These are phyloP conservation scores for Globisporangium carolinianum DNA, from an alignment of 352 stramenopile species.

Conservation along the genomic window DNA sequence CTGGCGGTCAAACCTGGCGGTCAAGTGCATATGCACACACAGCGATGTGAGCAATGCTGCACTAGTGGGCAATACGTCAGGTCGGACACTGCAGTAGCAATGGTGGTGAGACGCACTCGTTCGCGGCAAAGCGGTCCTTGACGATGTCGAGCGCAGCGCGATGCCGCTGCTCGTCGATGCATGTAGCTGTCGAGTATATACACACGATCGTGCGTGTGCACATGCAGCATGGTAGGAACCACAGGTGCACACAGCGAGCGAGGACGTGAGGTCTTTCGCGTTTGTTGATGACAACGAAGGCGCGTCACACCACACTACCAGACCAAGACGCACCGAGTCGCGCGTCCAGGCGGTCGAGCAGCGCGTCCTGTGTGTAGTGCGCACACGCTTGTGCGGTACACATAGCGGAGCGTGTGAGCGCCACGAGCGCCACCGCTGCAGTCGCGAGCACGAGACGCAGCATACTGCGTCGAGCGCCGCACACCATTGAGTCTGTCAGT, in stretches of 20 bases:
- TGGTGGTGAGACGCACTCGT: slow-evolving; percentile 24
- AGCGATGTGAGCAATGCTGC: neutral
- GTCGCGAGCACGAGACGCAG: neutral
- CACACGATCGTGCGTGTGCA: no score
- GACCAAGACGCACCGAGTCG: slow-evolving; percentile 21
- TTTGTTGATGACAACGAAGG: no score
- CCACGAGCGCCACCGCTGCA: slow-evolving; percentile 10
- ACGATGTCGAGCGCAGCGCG: slow-evolving; percentile 25
- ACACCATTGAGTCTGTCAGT: no score
- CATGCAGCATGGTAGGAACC: no score
- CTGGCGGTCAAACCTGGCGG: slow-evolving; percentile 27
- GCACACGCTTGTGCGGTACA: slow-evolving; percentile 19
- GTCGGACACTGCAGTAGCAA: neutral
- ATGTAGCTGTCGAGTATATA: slow-evolving; percentile 4
- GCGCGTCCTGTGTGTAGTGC: slow-evolving; percentile 28
- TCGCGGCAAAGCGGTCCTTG: slow-evolving; percentile 33
- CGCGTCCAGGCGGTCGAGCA: slow-evolving; percentile 36
- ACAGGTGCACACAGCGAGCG: neutral
- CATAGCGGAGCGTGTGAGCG: slow-evolving; percentile 7
- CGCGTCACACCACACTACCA: neutral
- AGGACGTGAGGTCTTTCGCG: neutral
- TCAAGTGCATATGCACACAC: neutral
- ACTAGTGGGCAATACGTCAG: no score
- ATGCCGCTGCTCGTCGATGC: slow-evolving; percentile 25
- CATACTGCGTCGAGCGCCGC: no score